Evolutionary conservation across 805 yeast species (phyloP).

Genomic region (Yarrowia deformans): DNA sequence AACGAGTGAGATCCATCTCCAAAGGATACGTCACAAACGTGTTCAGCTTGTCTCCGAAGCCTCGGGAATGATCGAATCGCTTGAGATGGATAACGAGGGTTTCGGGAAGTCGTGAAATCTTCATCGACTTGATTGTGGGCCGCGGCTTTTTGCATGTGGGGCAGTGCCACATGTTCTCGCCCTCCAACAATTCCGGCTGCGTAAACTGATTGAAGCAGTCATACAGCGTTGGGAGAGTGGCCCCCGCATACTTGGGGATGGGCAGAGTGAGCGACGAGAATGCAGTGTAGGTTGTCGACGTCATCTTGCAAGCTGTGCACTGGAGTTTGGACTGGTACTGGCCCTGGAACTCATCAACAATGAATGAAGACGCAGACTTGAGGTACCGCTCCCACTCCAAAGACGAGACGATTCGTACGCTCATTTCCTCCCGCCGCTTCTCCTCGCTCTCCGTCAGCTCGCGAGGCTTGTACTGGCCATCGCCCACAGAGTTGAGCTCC

Average conservation of each 20-base stretch:
- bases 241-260: slow-evolving; percentile 58
- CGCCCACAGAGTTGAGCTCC: slow-evolving; percentile 75
- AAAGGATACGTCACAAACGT: slow-evolving; percentile 73
- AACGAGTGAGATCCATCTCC: slow-evolving; percentile 66
- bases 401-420: slow-evolving; percentile 81
- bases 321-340: slow-evolving; percentile 81
- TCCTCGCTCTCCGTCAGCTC: slow-evolving; percentile 79
- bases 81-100: slow-evolving; percentile 84
- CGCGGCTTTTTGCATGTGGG: slow-evolving; percentile 72
- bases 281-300: slow-evolving; percentile 87
- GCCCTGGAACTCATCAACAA: slow-evolving; percentile 87
- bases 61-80: slow-evolving; percentile 61
- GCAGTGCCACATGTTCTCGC: slow-evolving; percentile 85
- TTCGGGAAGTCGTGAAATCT: slow-evolving; percentile 79
- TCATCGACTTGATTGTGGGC: slow-evolving; percentile 70
- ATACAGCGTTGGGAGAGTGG: slow-evolving; percentile 51
- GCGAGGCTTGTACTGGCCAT: slow-evolving; percentile 55
- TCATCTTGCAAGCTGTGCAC: slow-evolving; percentile 73
- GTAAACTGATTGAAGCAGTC: slow-evolving; percentile 82
- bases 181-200: slow-evolving; percentile 73
- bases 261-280: slow-evolving; percentile 83
- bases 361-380: slow-evolving; percentile 75
- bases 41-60: slow-evolving; percentile 61
- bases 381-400: slow-evolving; percentile 92
- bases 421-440: slow-evolving; percentile 69